Evolutionary conservation across 1,284 basidiomycete genomes (phyloP), one percentile per base, ranked within the genome.

Genomic region (Microbotryum scabiosae): DNA sequence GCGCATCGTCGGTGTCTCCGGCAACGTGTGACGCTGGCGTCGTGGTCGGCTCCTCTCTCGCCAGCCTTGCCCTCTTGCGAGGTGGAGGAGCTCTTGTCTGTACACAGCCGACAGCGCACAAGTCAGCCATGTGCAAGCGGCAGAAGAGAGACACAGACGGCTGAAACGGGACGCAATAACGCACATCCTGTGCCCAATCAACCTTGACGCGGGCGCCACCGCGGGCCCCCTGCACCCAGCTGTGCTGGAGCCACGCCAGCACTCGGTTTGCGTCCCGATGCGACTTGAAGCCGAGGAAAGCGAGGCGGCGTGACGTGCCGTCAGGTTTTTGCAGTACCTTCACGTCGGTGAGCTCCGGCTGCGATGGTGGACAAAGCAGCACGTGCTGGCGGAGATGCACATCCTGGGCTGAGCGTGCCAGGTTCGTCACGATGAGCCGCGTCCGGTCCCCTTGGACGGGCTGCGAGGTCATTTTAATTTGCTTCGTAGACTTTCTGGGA

Each of bases 261-360:
- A 88, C 90, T 18, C 81, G 80, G 14, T 77, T 65, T 0, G 94
- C 94, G 67, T 97, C 88, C 14, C 81, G 79, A 44, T 86, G 81
- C 0, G 84, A 83, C 75, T 88, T 90, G 79, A 85, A 97, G 0
- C 94, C 94, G 8, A 97, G 81, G 73, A 97, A 98, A 0, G 87
- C 94, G 73, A 98, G 94, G 43, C 89, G 80, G 5, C 94, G 81
- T 4, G 87, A 86, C 1, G 84, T 86, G 1, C 90, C 90, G 72
- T 90, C 74, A 80, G 78, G 78, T 72, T 88, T 88, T 32, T 81
- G 79, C 9, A 92, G 84, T 58, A 97, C 81, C 75, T 89, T 89
- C 57, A 86, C 81, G 76, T 97, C 94, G 5, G 94, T 98, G 61
- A 97, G 81, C 43, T 78, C 80, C 58, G 76, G 79, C 62, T 60